phyloP scores from a whole-genome alignment of 2,329 filamentous ascomycete species.

The Spiromastix sp. region DNA sequence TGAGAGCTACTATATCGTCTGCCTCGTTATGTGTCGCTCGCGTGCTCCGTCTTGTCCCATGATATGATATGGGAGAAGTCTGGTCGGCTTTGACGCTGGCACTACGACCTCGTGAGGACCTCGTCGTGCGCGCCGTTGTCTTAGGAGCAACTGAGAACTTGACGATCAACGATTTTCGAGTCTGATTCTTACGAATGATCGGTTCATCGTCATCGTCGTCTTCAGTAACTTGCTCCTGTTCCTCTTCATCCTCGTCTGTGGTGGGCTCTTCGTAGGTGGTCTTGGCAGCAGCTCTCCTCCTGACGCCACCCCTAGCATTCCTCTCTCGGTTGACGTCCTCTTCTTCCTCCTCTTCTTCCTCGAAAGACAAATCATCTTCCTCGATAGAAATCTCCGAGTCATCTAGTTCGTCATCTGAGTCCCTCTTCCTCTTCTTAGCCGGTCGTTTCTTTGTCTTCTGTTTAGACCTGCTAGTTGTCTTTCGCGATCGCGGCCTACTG shows the following conservation, averaged over 20 bases:
- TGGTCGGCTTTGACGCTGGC: conserved; percentile 15
- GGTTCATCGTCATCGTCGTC: conserved; percentile 11
- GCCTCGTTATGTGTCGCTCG: conserved; percentile 49
- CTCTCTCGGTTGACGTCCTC: conserved; percentile 32
- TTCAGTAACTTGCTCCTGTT: conserved; percentile 17
- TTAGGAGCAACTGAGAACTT: conserved; percentile 10
- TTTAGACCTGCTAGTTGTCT: conserved; percentile 18
- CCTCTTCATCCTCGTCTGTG: conserved; percentile 29
- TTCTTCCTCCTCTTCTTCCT: conserved; percentile 33
- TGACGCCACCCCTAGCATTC: conserved; percentile 47
- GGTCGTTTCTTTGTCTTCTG: conserved; percentile 21
- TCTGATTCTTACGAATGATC: too few relatives aligned
- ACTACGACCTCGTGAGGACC: conserved; percentile 21
- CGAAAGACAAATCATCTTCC: conserved; percentile 34
- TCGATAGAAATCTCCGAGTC: conserved; percentile 20
- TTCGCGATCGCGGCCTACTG: conserved; percentile 18
- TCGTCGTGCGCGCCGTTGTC: conserved; percentile 13
- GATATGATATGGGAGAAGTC: conserved; percentile 7
- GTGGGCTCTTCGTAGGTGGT: conserved; percentile 47
- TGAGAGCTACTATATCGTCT: conserved; percentile 46
- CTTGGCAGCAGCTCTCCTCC: conserved; percentile 47
- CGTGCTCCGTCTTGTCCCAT: conserved; percentile 41
- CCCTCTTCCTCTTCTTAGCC: conserved; percentile 27
- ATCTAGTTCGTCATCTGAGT: conserved; percentile 37
- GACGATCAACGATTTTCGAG: conserved; percentile 4